phyloP scores from a whole-genome alignment of 805 yeast species.

The Debaryomyces prosopidis region DNA sequence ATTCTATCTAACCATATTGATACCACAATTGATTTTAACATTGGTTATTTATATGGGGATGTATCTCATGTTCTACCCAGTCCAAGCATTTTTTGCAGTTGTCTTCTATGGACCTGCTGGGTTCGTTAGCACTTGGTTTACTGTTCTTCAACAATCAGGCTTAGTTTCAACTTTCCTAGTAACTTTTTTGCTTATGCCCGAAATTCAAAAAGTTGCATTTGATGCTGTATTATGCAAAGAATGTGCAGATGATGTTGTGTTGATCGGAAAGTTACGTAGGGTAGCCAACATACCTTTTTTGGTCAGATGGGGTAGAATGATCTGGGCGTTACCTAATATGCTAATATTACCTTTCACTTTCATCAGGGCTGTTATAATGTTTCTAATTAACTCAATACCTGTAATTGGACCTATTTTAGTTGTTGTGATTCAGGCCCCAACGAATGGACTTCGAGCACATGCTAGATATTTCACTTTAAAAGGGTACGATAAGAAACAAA shows the following conservation, averaged over 20 bases:
- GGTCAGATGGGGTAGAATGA: slow-evolving; percentile 25
- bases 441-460: slow-evolving; percentile 54
- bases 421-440: slow-evolving; percentile 52
- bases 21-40: slow-evolving; percentile 47
- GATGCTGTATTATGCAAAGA: slow-evolving; percentile 49
- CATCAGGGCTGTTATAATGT: slow-evolving; percentile 30
- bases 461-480: slow-evolving; percentile 58
- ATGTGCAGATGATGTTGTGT: slow-evolving; percentile 45
- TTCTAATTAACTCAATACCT: slow-evolving; percentile 52
- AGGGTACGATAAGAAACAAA: slow-evolving; percentile 46
- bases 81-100: slow-evolving; percentile 41
- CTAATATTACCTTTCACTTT: slow-evolving; percentile 44
- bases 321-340: slow-evolving; percentile 35
- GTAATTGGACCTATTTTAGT: slow-evolving; percentile 58
- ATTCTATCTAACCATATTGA: slow-evolving; percentile 38
- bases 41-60: slow-evolving; percentile 33
- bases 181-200: slow-evolving; percentile 45
- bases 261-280: slow-evolving; percentile 36
- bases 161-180: slow-evolving; percentile 44
- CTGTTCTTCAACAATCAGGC: slow-evolving; percentile 44
- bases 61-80: slow-evolving; percentile 44
- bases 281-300: slow-evolving; percentile 29
- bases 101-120: slow-evolving; percentile 55
- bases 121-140: slow-evolving; percentile 43
- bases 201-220: slow-evolving; percentile 46